Evolutionary conservation across 129 eudicot species (phyloP).

Genomic region (Artemisia annua): DNA sequence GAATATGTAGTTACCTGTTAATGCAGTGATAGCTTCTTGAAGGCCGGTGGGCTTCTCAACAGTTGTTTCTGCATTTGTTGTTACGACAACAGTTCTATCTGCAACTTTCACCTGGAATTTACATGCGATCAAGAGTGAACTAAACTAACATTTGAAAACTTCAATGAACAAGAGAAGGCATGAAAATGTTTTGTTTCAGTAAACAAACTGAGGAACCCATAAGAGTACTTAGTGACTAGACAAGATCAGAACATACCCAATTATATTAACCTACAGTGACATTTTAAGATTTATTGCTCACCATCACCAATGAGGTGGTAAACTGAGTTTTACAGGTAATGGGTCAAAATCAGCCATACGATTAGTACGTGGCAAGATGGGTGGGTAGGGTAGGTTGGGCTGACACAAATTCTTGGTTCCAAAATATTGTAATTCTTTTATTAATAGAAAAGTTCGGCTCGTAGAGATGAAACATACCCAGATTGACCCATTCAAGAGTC

Average conservation of each 20-base stretch:
- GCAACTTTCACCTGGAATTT: constrained; percentile 71
- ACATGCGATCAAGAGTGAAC: constrained; percentile 9
- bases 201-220: constrained; percentile 1
- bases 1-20: constrained; percentile 48
- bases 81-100: constrained; percentile 69
- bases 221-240: background rate
- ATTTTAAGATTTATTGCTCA: background rate
- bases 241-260: constrained; percentile 8
- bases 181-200: background rate
- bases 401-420: background rate
- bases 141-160: background rate
- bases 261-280: background rate
- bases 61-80: constrained; percentile 79
- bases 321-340: background rate
- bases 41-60: constrained; percentile 77
- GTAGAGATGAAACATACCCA: background rate
- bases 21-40: constrained; percentile 76
- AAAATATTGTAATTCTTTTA: no score
- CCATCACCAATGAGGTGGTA: constrained; percentile 1
- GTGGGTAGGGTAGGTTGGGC: background rate
- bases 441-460: no score
- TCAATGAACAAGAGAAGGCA: constrained; percentile 1
- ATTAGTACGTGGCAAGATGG: background rate
- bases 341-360: background rate
- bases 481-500: background rate